Percentiles rank a stretch among this genome's conserved stretches.
Conservation (phyloP, 2,329 filamentous ascomycete species). For the Clonostachys rosea region DNA sequence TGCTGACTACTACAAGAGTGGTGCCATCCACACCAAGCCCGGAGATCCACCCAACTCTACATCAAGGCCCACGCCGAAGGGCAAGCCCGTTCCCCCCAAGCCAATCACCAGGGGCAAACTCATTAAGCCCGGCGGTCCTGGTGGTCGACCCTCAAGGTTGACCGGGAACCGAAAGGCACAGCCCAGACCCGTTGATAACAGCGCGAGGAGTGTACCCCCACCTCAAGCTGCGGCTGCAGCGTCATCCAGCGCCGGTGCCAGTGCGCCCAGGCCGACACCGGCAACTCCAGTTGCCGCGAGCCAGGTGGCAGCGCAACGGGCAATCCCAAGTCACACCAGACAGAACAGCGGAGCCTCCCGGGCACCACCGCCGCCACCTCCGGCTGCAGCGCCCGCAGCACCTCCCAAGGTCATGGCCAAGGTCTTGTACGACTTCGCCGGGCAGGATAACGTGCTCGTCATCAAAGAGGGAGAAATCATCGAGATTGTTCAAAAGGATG, state of each 20-base stretch:
- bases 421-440: conserved; percentile 87
- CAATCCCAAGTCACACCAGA: conserved; percentile 45
- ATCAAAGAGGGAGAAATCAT: conserved; percentile 77
- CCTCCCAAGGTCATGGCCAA: conserved; percentile 74
- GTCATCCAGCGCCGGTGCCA: conserved; percentile 13
- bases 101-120: conserved; percentile 93
- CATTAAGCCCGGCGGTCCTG: conserved; percentile 84
- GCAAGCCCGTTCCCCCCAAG: conserved; percentile 78
- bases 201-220: conserved; percentile 21
- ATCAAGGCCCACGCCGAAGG: conserved; percentile 81
- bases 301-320: neutral
- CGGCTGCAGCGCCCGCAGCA: conserved; percentile 48
- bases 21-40: conserved; percentile 77
- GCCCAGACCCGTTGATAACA: conserved; percentile 31
- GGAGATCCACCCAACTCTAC: conserved; percentile 80
- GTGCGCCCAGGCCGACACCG: conserved; percentile 20
- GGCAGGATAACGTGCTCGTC: conserved; percentile 81
- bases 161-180: conserved; percentile 42
- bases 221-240: conserved; percentile 22
- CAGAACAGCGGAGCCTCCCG: conserved; percentile 46
- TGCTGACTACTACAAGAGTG: conserved; percentile 90
- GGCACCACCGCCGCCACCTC: conserved; percentile 61
- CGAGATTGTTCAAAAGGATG: conserved; percentile 89
- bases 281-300: conserved; percentile 20
- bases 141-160: conserved; percentile 72